Evolutionary conservation across 1,284 basidiomycete genomes (phyloP), one percentile per base, ranked within the genome.

Genomic region (Paramarasmius palmivorus): DNA sequence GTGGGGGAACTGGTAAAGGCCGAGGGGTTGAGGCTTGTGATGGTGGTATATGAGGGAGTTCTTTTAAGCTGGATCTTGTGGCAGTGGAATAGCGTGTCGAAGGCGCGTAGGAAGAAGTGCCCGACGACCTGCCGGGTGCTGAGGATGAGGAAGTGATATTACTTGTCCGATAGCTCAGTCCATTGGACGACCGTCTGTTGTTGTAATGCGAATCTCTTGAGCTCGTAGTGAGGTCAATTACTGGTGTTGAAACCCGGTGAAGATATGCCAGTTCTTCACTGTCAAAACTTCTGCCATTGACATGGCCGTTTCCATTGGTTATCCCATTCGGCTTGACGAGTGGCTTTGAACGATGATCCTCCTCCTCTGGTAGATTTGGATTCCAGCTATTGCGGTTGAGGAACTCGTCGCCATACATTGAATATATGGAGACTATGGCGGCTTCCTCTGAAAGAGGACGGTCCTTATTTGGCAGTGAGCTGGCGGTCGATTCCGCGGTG

Each of bases 371-470:
- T 72, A 68, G 61, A 70, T 67, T 74, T 71, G 73, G 75, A 70
- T 73, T 55, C 66, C 71, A 73, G 56, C 68, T 69, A 49, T 65
- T 64, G 61, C 71, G 63, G 29, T 63, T 70, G 62, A 61, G 72
- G 61, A 59, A 70, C 37, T 77, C 74, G 61, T 81, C 78, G 44
- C 78, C 78, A 66, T 90, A 91, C 88, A 90, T 91, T 48, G 86
- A 89, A 67, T 89, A 91, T 53, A 91, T 91, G 53, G 86, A 84
- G 66, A 87, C 82, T 61, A 90, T 87, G 8, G 86, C 82, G 35
- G 83, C 81, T 61, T 87, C 86, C 20, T 52, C 52, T 26, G 55
- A 42, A 53, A 74, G 75, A 5, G 74, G 73, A 20, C 63, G 62
- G 36, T 72, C 40, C 1, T 42, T 46, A 37, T 53, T 57, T 49